Evolutionary conservation across 2,329 filamentous ascomycete species (phyloP).

Genomic region (Pyrenochaeta sp.): DNA sequence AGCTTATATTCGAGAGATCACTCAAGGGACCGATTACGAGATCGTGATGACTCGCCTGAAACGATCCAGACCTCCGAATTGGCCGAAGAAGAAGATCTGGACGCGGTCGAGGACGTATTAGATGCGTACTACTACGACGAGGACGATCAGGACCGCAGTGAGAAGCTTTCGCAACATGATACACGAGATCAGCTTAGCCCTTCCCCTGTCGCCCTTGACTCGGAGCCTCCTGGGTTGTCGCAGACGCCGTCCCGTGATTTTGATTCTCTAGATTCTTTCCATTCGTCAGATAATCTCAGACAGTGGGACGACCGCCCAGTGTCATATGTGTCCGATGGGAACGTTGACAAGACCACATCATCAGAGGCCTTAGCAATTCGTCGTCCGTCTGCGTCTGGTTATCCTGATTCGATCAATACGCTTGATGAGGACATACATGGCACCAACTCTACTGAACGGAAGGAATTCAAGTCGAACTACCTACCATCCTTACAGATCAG

Average conservation of each 20-base stretch:
- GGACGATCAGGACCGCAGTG: constrained; percentile 37
- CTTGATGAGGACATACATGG: constrained; percentile 17
- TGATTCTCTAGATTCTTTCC: constrained; percentile 34
- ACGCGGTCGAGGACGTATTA: constrained; percentile 66
- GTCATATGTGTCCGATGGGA: constrained; percentile 9
- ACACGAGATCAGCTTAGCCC: constrained; percentile 18
- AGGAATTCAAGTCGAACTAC: constrained; percentile 11
- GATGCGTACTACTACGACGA: constrained; percentile 68
- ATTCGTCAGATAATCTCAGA: constrained; percentile 30
- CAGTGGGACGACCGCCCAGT: constrained; percentile 25
- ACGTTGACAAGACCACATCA: constrained; percentile 5
- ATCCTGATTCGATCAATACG: constrained; percentile 7
- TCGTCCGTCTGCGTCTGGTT: constrained; percentile 13
- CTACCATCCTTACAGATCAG: constrained; percentile 23
- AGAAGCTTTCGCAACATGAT: constrained; percentile 12
- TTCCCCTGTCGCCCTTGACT: constrained; percentile 28
- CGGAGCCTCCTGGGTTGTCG: constrained; percentile 34
- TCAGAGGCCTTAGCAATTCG: constrained; percentile 21
- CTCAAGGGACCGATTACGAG: constrained; percentile 33
- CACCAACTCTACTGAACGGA: constrained; percentile 4
- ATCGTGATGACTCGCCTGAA: constrained; percentile 43
- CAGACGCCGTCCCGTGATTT: constrained; percentile 39
- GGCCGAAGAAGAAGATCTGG: constrained; percentile 53
- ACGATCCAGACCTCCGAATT: constrained; percentile 33
- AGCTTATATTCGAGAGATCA: constrained; percentile 56